Conservation (phyloP, 2,329 filamentous ascomycete genomes). For the Volutella citrinella region DNA sequence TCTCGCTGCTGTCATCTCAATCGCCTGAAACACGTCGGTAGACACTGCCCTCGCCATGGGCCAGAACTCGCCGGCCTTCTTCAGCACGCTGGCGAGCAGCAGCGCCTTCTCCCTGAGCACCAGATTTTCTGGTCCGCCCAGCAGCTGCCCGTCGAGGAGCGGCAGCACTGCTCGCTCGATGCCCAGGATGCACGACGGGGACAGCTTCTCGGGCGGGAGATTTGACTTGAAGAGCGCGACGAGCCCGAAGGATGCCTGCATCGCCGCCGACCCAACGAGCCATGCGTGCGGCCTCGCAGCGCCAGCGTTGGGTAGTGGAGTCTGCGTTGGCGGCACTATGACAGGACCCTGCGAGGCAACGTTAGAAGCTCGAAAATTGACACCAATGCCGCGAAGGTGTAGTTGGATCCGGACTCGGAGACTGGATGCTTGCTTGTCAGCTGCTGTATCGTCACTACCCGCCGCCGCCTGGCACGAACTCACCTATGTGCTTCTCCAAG, state of each 20-base stretch:
- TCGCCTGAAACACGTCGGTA: constrained; percentile 3
- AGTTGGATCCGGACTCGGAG: constrained; percentile 21
- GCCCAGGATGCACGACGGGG: constrained; percentile 19
- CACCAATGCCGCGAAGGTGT: constrained; percentile 3
- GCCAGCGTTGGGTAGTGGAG: background rate
- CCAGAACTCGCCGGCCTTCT: constrained; percentile 20
- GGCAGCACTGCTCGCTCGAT: constrained; percentile 11
- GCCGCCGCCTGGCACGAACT: too few relatives aligned
- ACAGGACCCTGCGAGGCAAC: constrained; percentile 1
- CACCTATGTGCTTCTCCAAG: too few relatives aligned
- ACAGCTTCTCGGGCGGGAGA: constrained; percentile 17
- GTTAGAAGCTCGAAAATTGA: constrained; percentile 6
- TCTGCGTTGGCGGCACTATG: constrained; percentile 2
- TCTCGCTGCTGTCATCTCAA: too few relatives aligned
- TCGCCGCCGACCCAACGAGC: constrained; percentile 7
- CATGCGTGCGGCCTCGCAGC: constrained; percentile 1
- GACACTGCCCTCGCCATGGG: constrained; percentile 10
- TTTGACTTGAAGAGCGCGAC: constrained; percentile 15
- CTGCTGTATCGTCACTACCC: too few relatives aligned
- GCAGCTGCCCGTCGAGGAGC: constrained; percentile 11
- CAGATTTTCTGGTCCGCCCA: background rate
- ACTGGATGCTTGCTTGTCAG: too few relatives aligned
- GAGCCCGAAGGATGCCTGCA: constrained; percentile 16
- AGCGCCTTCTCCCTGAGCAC: constrained; percentile 9
- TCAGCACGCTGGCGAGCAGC: constrained; percentile 12